phyloP scores from a whole-genome alignment of 1,139 yeast genomes.

The Taiozyma sp. region DNA sequence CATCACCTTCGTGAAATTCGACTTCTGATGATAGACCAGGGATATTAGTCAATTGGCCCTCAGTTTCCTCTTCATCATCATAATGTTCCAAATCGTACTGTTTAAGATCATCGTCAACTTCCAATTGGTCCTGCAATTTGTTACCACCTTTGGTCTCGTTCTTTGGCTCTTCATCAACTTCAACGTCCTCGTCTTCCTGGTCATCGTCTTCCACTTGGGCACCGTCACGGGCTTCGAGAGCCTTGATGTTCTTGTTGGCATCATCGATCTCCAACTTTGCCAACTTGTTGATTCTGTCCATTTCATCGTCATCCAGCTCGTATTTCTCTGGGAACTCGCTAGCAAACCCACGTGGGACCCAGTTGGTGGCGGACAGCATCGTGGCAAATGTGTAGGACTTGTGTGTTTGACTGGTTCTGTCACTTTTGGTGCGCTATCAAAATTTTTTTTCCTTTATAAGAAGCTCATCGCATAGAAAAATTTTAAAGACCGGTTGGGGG shows the following conservation, averaged over 20 bases:
- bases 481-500: constrained; percentile 1
- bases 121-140: constrained; percentile 44
- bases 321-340: constrained; percentile 89
- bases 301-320: constrained; percentile 86
- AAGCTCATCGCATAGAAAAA: constrained; percentile 11
- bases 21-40: constrained; percentile 63
- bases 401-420: background rate
- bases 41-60: constrained; percentile 52
- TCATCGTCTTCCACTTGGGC: constrained; percentile 21
- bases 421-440: background rate
- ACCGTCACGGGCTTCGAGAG: constrained; percentile 23
- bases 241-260: constrained; percentile 59
- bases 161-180: constrained; percentile 7
- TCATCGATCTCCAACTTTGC: constrained; percentile 80
- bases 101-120: constrained; percentile 76
- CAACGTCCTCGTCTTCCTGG: constrained; percentile 15
- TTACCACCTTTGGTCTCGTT: constrained; percentile 13
- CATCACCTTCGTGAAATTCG: constrained; percentile 55
- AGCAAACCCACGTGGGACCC: constrained; percentile 98
- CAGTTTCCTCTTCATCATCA: constrained; percentile 58
- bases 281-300: constrained; percentile 84
- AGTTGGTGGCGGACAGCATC: constrained; percentile 88
- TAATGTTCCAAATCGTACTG: constrained; percentile 85
- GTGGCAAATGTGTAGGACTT: background rate
- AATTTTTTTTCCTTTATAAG: background rate